Percentiles rank a stretch among this genome's conserved stretches.
phyloP scores from a whole-genome alignment of 2,329 filamentous ascomycete species.

The Thielaviopsis cerberus region DNA sequence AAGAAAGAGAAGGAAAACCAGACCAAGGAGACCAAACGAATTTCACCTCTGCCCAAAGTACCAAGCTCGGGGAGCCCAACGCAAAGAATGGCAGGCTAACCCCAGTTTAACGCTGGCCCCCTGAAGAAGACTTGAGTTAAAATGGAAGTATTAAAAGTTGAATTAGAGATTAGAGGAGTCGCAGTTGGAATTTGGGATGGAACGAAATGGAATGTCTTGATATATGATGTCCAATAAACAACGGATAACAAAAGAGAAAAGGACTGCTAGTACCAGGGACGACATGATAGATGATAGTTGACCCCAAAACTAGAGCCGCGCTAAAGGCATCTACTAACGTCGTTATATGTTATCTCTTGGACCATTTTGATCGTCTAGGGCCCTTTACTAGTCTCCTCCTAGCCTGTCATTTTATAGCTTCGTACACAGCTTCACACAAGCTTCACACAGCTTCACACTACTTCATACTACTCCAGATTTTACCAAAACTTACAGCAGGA shows the following conservation, averaged over 20 bases:
- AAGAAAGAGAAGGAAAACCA: too few relatives aligned
- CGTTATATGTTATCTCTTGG: neutral
- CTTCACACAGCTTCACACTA: too few relatives aligned
- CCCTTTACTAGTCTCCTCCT: too few relatives aligned
- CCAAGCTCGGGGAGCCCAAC: neutral
- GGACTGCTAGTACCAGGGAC: neutral
- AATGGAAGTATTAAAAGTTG: neutral
- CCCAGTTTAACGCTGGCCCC: neutral
- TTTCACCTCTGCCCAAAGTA: neutral
- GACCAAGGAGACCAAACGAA: too few relatives aligned
- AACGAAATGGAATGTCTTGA: neutral
- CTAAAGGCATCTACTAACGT: neutral
- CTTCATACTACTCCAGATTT: too few relatives aligned
- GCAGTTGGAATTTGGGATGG: neutral
- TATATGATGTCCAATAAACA: neutral
- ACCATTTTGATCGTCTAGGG: too few relatives aligned
- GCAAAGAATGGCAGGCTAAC: neutral
- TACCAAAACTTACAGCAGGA: too few relatives aligned
- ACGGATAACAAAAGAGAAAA: neutral
- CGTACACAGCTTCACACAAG: too few relatives aligned
- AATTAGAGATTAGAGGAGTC: neutral
- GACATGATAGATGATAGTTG: neutral
- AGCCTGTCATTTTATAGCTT: too few relatives aligned
- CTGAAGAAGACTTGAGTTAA: neutral
- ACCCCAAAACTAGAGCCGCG: neutral